Conservation (phyloP, 352 stramenopile genomes). For the Sclerospora graminicola region DNA sequence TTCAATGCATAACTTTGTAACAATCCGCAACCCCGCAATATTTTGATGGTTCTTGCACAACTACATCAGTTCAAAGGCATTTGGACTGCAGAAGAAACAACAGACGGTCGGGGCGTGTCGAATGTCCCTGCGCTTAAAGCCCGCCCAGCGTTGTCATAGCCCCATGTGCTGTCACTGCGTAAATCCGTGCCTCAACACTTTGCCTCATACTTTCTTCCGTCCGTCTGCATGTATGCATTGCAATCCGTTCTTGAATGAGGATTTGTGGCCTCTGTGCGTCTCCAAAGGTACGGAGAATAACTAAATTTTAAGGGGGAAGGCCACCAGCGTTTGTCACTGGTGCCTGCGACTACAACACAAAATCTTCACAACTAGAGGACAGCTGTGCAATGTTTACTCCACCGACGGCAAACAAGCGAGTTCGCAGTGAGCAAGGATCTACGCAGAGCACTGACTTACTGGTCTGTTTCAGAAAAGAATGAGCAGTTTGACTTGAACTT, state of each 20-base stretch:
- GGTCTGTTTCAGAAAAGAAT: too few relatives aligned
- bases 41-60: constrained; percentile 3
- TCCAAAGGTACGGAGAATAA: constrained; percentile 14
- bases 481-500: too few relatives aligned
- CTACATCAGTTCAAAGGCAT: constrained; percentile 21
- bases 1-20: constrained; percentile 11
- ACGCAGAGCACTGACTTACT: too few relatives aligned
- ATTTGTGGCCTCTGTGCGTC: constrained; percentile 9
- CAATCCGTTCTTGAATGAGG: constrained; percentile 18
- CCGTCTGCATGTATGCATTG: constrained; percentile 12
- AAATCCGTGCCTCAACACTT: constrained; percentile 6
- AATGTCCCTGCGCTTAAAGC: constrained; percentile 2
- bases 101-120: constrained; percentile 3
- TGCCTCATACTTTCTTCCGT: constrained; percentile 12
- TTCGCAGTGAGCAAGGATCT: constrained; percentile 27
- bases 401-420: constrained; percentile 27
- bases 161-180: constrained; percentile 4
- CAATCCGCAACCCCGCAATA: constrained; percentile 10
- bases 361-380: constrained; percentile 3
- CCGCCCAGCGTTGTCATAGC: constrained; percentile 20
- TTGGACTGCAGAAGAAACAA: constrained; percentile 20
- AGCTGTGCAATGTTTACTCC: constrained; percentile 21
- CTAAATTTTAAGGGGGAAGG: constrained; percentile 5
- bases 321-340: constrained; percentile 11
- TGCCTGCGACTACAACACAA: constrained; percentile 18